A percentile compares a stretch with the other conserved stretches of the same genome.
Conservation (phyloP, 495 filamentous ascomycete genomes). For the Penicillium antarcticum region DNA sequence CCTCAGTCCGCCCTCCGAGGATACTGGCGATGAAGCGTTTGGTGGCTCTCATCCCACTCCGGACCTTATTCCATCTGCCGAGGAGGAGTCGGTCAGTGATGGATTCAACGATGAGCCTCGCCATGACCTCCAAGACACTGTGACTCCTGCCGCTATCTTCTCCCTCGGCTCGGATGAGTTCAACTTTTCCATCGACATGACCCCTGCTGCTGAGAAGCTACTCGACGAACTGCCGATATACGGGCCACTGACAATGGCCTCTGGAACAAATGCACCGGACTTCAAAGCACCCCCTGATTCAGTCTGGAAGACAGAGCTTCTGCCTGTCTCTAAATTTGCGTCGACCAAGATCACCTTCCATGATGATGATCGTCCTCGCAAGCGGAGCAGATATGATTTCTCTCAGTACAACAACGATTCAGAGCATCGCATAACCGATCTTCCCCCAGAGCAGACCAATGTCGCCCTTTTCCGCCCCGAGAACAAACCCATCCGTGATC, state of each 20-base stretch:
- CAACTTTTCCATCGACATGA: slow-evolving; percentile 71
- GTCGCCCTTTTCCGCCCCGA: slow-evolving; percentile 88
- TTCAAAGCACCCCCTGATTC: slow-evolving; percentile 62
- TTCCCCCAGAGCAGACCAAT: slow-evolving; percentile 67
- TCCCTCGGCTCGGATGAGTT: slow-evolving; percentile 77
- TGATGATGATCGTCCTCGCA: slow-evolving; percentile 63
- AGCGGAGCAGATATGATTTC: slow-evolving; percentile 77
- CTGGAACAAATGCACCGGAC: slow-evolving; percentile 50
- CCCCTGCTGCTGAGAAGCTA: slow-evolving; percentile 74
- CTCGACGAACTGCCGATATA: slow-evolving; percentile 82
- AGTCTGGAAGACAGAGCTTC: slow-evolving; percentile 68
- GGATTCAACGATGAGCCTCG: slow-evolving; percentile 44
- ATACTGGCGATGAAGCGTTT: slow-evolving; percentile 30
- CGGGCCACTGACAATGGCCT: slow-evolving; percentile 58
- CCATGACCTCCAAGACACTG: slow-evolving; percentile 35
- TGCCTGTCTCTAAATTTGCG: slow-evolving; percentile 85
- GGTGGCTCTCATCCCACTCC: slow-evolving; percentile 57
- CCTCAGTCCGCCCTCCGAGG: slow-evolving; percentile 27
- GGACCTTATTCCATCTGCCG: slow-evolving; percentile 64
- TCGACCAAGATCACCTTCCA: slow-evolving; percentile 73
- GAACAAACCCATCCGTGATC: slow-evolving; percentile 83
- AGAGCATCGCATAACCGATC: slow-evolving; percentile 46
- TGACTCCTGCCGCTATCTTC: slow-evolving; percentile 73
- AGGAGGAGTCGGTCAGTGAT: slow-evolving; percentile 53
- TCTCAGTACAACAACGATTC: slow-evolving; percentile 61